A percentile compares a stretch with the other conserved stretches of the same genome.
These are phyloP conservation scores for Colletotrichum eremochloae DNA, from an alignment of 2,329 filamentous ascomycete genomes.

Conservation along the genomic window DNA sequence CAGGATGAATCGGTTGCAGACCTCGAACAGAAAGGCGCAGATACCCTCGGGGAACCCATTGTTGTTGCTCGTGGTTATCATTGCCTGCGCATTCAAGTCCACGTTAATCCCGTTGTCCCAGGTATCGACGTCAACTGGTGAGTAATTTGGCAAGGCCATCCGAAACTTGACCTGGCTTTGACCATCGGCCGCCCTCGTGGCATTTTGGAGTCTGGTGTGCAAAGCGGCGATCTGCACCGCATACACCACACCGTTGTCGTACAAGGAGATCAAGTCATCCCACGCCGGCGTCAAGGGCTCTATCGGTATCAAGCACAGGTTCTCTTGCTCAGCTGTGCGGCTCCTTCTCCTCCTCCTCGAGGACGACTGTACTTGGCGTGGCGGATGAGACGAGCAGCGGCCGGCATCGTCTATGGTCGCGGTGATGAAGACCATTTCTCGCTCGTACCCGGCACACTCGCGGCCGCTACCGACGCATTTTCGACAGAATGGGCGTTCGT, in stretches of 20 bases:
- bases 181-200: slow-evolving; percentile 48
- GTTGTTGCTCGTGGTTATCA: slow-evolving; percentile 53
- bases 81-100: slow-evolving; percentile 58
- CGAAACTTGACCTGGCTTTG: slow-evolving; percentile 48
- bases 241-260: slow-evolving; percentile 53
- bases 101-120: slow-evolving; percentile 54
- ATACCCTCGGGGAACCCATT: slow-evolving; percentile 55
- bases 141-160: slow-evolving; percentile 57
- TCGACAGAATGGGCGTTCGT: slow-evolving; percentile 70
- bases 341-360: slow-evolving; percentile 49
- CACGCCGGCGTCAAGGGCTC: slow-evolving; percentile 64
- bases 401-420: slow-evolving; percentile 68
- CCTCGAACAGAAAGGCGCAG: slow-evolving; percentile 68
- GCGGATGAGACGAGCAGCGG: slow-evolving; percentile 69
- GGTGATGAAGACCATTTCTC: slow-evolving; percentile 74
- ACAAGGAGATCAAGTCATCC: slow-evolving; percentile 61
- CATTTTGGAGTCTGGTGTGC: slow-evolving; percentile 56
- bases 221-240: slow-evolving; percentile 60
- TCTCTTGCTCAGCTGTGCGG: slow-evolving; percentile 45
- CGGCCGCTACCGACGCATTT: slow-evolving; percentile 71
- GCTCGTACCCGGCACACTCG: slow-evolving; percentile 72
- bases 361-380: slow-evolving; percentile 57
- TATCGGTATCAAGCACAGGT: slow-evolving; percentile 50
- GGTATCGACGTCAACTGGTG: slow-evolving; percentile 54
- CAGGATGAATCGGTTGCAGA: slow-evolving; percentile 47